A percentile compares a stretch with the other conserved stretches of the same genome.
These are phyloP conservation scores for Urtica urens DNA, from an alignment of 306 rosid species.

Conservation along the genomic window DNA sequence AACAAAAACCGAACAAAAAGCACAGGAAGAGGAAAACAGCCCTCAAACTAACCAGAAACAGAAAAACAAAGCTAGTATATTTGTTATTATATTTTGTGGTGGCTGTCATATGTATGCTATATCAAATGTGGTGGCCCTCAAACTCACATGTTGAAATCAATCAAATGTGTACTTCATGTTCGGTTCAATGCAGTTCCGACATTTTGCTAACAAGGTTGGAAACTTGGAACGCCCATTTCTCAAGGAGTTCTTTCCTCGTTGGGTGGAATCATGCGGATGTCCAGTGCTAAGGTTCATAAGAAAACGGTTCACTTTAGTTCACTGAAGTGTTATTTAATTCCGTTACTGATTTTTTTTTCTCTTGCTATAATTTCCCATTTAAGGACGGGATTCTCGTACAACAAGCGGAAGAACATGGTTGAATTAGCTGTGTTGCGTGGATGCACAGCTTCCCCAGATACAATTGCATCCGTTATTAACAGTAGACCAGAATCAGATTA, in stretches of 20 bases:
- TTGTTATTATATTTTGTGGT: no score
- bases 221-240: slow-evolving; percentile 99
- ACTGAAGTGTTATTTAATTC: slow-evolving; percentile 10
- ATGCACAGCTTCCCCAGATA: slow-evolving; percentile 53
- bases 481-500: slow-evolving; percentile 54
- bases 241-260: slow-evolving; percentile 93
- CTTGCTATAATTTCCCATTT: slow-evolving; percentile 9
- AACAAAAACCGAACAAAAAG: no score
- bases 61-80: no score
- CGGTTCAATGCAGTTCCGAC: slow-evolving; percentile 70
- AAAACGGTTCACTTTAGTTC: neutral
- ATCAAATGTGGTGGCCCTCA: no score
- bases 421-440: slow-evolving; percentile 91
- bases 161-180: no score
- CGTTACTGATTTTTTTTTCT: slow-evolving; percentile 19
- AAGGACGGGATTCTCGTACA: slow-evolving; percentile 93
- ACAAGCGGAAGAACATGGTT: slow-evolving; percentile 88
- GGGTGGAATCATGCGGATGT: slow-evolving; percentile 91
- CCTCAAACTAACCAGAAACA: no score
- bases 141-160: no score
- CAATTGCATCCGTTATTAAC: slow-evolving; percentile 43
- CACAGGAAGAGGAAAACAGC: no score
- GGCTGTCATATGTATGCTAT: no score
- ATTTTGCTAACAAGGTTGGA: slow-evolving; percentile 90
- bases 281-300: slow-evolving; percentile 65